These are phyloP conservation scores for Chionographis japonica DNA, from an alignment of 106 monocot species.

Conservation along the genomic window DNA sequence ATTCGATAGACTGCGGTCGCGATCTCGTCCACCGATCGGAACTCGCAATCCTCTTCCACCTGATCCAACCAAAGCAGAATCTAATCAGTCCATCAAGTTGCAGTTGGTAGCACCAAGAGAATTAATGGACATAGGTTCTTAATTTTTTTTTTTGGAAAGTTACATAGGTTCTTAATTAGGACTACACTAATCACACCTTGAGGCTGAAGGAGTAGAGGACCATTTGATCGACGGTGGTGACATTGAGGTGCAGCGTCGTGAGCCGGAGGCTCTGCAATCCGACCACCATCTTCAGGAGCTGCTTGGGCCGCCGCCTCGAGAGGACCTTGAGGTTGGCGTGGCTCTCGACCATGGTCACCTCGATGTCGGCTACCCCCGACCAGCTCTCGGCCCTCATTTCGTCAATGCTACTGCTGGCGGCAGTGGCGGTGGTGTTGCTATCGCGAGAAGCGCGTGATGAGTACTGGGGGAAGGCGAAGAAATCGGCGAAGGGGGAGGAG, in stretches of 20 bases:
- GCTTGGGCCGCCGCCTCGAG: conserved; percentile 42
- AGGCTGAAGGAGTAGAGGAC: conserved; percentile 75
- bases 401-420: not conserved
- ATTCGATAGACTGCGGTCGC: conserved; percentile 52
- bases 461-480: conserved; percentile 62
- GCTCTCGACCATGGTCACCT: conserved; percentile 80
- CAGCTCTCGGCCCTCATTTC: conserved; percentile 11
- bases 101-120: not conserved
- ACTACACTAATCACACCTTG: too few relatives aligned
- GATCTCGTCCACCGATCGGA: conserved; percentile 58
- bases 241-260: conserved; percentile 72
- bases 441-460: conserved; percentile 5
- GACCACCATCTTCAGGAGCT: conserved; percentile 55
- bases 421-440: not conserved
- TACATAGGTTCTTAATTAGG: too few relatives aligned
- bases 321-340: conserved; percentile 81
- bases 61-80: conserved; percentile 1
- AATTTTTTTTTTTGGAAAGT: too few relatives aligned
- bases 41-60: conserved; percentile 74
- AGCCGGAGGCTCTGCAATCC: conserved; percentile 60
- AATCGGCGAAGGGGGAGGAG: conserved; percentile 23
- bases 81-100: not conserved
- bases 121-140: too few relatives aligned
- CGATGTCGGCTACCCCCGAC: conserved; percentile 46
- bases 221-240: conserved; percentile 48